Evolutionary conservation across 2,329 filamentous ascomycete species (phyloP), one percentile per base, ranked within the genome.

Genomic region (Bipolaris zeicola): DNA sequence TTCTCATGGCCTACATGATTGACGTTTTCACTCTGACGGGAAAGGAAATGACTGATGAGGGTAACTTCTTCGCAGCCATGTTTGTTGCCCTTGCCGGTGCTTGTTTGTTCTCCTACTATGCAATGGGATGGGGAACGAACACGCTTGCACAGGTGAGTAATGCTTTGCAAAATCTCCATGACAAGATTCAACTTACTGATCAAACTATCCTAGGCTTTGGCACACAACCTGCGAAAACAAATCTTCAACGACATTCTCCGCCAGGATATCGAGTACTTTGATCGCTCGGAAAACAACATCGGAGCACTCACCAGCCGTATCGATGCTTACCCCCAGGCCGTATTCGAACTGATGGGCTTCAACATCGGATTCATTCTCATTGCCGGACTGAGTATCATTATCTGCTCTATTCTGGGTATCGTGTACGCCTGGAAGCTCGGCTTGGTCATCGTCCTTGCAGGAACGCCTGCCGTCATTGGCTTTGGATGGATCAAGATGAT

Each of bases 221-320:
- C 55, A 10, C 59, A 61, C 26, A 46, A 50, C 4, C 33, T 53
- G 6, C 49, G 59, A 16, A 48, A 50, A 16, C 49, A 59, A n/a
- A 63, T 61, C 20, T 52, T 61, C 36, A 49, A 55, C 13, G 47
- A 52, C 7, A 47, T 61, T 7, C 85, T 97, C 45, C 89, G 93
- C 60, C 93, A 97, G 75, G 93, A 97, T 60, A 92, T 97, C 41
- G 81, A 86, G 26, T 97, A 92, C 75, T 97, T 96, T 65, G 93
- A 97, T 74, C 83, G 81, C 37, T 91, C 96, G 57, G 89, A 96
- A 76, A 96, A 97, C 73, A 92, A 89, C 14, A 88, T 91, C 5
- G 94, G 94, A 63, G 90, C 91, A 1, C 79, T 97, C 67, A 96
- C 92, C 46, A 57, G n/a, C 20, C 48, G n/a, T 18, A 44, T 64